A percentile compares a stretch with the other conserved stretches of the same genome.
Conservation (phyloP, 2,329 filamentous ascomycete species). For the Chrysoporthe cubensis region DNA sequence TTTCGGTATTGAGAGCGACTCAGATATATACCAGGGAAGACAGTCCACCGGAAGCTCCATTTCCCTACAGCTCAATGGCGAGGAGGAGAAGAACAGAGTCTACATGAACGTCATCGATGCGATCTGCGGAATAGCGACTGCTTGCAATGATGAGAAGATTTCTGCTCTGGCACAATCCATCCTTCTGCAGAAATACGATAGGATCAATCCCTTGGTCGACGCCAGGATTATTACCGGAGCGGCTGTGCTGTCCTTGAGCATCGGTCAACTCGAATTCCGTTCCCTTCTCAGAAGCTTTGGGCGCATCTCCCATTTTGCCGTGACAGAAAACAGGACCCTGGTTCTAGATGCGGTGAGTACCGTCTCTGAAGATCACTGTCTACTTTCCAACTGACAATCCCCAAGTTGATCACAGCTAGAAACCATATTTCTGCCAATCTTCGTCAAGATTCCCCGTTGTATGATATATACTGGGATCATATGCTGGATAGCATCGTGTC, state of each 20-base stretch:
- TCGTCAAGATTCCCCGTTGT: constrained; percentile 71
- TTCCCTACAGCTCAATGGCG: constrained; percentile 73
- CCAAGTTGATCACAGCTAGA: constrained; percentile 73
- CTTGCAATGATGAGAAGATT: constrained; percentile 86
- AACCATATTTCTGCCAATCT: constrained; percentile 75
- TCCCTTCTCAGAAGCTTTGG: constrained; percentile 84
- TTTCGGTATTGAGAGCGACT: constrained; percentile 45
- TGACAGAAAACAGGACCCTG: constrained; percentile 68
- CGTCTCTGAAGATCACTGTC: background rate
- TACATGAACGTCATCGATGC: constrained; percentile 93
- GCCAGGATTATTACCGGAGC: constrained; percentile 83
- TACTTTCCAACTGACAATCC: constrained; percentile 1
- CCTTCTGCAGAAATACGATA: constrained; percentile 92
- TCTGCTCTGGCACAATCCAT: constrained; percentile 92
- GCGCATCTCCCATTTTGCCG: constrained; percentile 73
- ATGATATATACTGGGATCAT: constrained; percentile 81
- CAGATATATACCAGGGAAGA: constrained; percentile 55
- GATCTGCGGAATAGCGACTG: constrained; percentile 85
- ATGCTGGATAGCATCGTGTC: constrained; percentile 86
- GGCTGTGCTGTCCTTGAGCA: constrained; percentile 75
- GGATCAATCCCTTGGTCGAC: constrained; percentile 80
- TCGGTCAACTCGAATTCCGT: constrained; percentile 81
- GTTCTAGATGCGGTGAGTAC: constrained; percentile 72
- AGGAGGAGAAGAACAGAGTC: constrained; percentile 77
- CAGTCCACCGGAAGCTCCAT: constrained; percentile 75